phyloP scores from a whole-genome alignment of 108 stramenopile species.

The Schizochytrium sp. region DNA sequence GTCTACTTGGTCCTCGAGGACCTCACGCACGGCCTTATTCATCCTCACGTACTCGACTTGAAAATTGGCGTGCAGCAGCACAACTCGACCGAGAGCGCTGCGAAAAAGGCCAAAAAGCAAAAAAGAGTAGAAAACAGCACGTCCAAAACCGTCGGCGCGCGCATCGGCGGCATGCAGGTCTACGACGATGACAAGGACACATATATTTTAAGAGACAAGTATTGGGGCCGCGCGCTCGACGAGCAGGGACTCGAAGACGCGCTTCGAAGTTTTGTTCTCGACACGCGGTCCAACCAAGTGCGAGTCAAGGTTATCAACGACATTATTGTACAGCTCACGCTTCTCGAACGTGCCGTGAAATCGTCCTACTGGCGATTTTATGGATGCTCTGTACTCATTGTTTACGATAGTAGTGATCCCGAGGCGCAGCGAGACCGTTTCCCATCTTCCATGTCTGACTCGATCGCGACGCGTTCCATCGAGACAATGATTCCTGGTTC shows the following conservation, averaged over 20 bases:
- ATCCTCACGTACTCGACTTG: neutral
- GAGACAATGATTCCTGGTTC: neutral
- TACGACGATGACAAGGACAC: neutral
- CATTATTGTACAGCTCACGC: neutral
- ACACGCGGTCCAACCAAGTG: neutral
- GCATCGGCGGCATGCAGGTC: constrained; percentile 7
- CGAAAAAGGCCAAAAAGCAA: constrained; percentile 11
- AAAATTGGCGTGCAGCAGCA: neutral
- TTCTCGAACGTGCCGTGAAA: neutral
- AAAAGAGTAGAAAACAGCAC: neutral
- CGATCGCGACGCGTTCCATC: neutral
- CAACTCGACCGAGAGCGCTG: neutral
- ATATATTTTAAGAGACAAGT: neutral
- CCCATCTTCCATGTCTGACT: neutral
- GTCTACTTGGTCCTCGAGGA: constrained; percentile 6
- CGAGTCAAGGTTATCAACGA: neutral
- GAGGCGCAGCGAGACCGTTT: neutral
- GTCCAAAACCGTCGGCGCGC: neutral
- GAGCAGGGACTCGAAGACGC: neutral
- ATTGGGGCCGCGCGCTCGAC: neutral
- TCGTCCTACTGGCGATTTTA: neutral
- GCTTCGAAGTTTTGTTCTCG: neutral
- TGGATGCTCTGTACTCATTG: neutral
- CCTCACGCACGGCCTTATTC: neutral
- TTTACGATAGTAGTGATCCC: neutral